Base-by-base conservation (phyloP, 2,329 filamentous ascomycete genomes). In the Calonectria leucothoes region DNA sequence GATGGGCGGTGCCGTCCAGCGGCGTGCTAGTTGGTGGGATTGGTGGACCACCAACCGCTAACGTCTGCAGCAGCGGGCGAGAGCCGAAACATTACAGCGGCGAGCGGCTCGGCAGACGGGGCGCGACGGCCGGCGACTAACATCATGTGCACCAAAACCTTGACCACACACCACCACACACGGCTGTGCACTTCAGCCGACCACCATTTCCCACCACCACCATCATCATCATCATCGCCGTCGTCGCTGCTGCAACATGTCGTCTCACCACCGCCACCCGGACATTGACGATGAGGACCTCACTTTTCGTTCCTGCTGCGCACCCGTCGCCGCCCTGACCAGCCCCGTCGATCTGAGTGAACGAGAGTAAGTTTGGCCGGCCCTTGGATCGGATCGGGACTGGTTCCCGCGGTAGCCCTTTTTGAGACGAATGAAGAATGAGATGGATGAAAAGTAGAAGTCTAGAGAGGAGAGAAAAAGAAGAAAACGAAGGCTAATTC, bases 271-370 rank as follows among this genome's bases (percentile, higher is more conserved):
- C 20, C 66, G 25, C 2, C 48, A 67, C 20, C 63, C 48, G 35
- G 69, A 68, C 70, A 79, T 82, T 25, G 82, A 83, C 72, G 81
- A 82, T 37, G 82, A 83, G 67, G 84, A 86, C 63, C 81, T 83
- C 66, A 81, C 78, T 3, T 68, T 77, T 17, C 82, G 82, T 65
- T 71, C 79, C 59, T 87, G 85, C 82, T 87, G 87, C 80, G 83
- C 81, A 35, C 82, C 86, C 17, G 75, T 89, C 59, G 70, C 80
- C 5, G 79, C 82, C 14, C 78, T 89, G 59, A 80, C 80, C 12
- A 79, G 80, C 33, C 88, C 89, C 12, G 82, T 90, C 69, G 85
- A 88, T 49, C 83, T 89, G 27, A 84, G 84, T 67, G 83, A 86
- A 33, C 79, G 86, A 52, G 80, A 84, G 85, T 87, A 79, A 17